Percentiles rank a stretch among this genome's conserved stretches.
Evolutionary conservation across 2,329 filamentous ascomycete genomes (phyloP).

Genomic region (Cercospora sesami): DNA sequence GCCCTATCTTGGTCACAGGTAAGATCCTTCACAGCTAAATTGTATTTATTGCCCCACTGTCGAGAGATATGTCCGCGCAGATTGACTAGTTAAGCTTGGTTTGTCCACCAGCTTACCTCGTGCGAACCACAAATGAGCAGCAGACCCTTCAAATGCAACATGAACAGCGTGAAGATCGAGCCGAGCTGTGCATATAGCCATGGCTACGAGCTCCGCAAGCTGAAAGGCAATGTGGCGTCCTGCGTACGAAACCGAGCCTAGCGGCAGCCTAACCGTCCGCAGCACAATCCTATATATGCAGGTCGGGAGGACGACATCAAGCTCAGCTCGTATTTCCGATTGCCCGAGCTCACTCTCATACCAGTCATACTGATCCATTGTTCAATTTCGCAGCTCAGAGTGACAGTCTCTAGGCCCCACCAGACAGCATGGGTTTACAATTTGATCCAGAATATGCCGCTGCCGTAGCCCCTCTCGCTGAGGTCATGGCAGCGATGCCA

Average conservation of each 20-base stretch:
- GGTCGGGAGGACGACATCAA: neutral
- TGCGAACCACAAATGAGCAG: neutral
- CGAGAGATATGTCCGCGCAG: neutral
- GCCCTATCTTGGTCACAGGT: neutral
- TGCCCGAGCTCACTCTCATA: neutral
- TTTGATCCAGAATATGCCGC: slow-evolving; percentile 23
- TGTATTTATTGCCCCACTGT: neutral
- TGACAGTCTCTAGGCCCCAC: neutral
- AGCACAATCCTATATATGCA: neutral
- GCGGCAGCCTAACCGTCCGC: neutral
- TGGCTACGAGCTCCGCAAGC: neutral
- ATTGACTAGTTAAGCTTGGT: no score
- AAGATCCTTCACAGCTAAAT: neutral
- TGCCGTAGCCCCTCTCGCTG: slow-evolving; percentile 20
- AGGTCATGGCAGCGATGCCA: slow-evolving; percentile 14
- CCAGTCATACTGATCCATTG: neutral
- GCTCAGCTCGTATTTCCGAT: neutral
- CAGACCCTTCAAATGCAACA: neutral
- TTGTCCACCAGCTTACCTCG: no score
- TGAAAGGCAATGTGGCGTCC: neutral
- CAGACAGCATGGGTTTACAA: slow-evolving; percentile 17
- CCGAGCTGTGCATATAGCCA: neutral
- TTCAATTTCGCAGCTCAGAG: neutral
- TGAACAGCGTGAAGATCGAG: neutral
- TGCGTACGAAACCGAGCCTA: neutral